phyloP scores from a whole-genome alignment of 1,284 basidiomycete genomes.

The Malassezia nana region DNA sequence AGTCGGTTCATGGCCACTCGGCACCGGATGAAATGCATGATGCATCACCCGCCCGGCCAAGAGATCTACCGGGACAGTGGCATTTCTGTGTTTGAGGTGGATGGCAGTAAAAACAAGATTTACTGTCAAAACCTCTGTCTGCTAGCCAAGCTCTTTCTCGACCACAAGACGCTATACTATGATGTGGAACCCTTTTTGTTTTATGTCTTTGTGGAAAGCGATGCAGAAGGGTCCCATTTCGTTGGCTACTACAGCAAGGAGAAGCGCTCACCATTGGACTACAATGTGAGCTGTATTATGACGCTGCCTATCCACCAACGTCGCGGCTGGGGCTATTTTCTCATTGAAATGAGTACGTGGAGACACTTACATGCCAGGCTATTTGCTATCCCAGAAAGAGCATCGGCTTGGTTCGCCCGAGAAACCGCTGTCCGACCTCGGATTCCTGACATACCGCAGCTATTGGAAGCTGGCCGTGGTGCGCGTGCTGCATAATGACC shows the following conservation, averaged over 20 bases:
- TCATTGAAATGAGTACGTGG: constrained; percentile 61
- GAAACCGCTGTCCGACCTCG: constrained; percentile 91
- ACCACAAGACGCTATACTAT: constrained; percentile 98
- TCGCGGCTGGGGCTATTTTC: constrained; percentile 76
- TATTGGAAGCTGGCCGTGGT: constrained; percentile 93
- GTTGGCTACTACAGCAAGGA: constrained; percentile 99
- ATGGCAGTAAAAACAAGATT: constrained; percentile 95
- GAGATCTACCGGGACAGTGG: constrained; percentile 88
- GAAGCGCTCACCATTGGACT: constrained; percentile 83
- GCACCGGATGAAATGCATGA: constrained; percentile 84
- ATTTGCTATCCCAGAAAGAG: constrained; percentile 90
- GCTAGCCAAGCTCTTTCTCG: constrained; percentile 96
- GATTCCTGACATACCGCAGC: constrained; percentile 80
- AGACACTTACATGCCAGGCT: constrained; percentile 56
- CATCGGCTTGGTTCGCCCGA: constrained; percentile 92
- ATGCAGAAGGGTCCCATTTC: constrained; percentile 81
- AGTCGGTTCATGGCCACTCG: constrained; percentile 75
- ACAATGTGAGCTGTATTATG: constrained; percentile 98
- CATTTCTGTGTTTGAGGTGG: constrained; percentile 92
- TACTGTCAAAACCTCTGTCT: constrained; percentile 99
- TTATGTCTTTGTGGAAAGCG: constrained; percentile 89
- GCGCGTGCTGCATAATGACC: constrained; percentile 63
- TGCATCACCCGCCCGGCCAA: constrained; percentile 87
- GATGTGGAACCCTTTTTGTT: constrained; percentile 99
- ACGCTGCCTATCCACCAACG: constrained; percentile 89